These are phyloP conservation scores for Pleurotus tuber-regium DNA, from an alignment of 768 basidiomycete genomes.

Conservation along the genomic window DNA sequence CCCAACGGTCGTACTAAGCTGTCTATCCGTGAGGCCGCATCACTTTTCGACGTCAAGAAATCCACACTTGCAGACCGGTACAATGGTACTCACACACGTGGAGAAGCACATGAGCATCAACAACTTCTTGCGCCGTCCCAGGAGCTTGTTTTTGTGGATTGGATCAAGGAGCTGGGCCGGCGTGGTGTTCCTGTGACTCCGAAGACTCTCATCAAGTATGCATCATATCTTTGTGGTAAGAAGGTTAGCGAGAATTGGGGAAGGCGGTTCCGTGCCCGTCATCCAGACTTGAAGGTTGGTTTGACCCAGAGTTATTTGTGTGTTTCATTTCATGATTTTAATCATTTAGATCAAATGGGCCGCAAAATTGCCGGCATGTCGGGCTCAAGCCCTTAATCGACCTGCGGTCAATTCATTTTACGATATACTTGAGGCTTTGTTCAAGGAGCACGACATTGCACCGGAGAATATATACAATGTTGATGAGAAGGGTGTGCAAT, in stretches of 20 bases:
- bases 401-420: conserved; percentile 19
- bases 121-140: conserved; percentile 17
- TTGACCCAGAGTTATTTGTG: too few species aligned
- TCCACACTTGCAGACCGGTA: conserved; percentile 14
- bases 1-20: conserved; percentile 10
- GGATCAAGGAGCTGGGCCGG: conserved; percentile 21
- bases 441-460: conserved; percentile 17
- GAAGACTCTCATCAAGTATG: conserved; percentile 14
- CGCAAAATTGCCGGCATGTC: conserved; percentile 23
- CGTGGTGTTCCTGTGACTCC: conserved; percentile 20
- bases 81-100: conserved; percentile 13
- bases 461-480: conserved; percentile 28
- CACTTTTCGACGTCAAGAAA: conserved; percentile 16
- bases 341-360: conserved; percentile 17
- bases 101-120: conserved; percentile 18
- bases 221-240: conserved; percentile 16
- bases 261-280: background rate
- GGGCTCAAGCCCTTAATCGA: conserved; percentile 19
- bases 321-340: conserved; percentile 18
- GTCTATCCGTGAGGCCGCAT: conserved; percentile 18
- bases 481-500: conserved; percentile 26
- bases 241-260: conserved; percentile 14
- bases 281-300: conserved; percentile 8
- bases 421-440: conserved; percentile 12
- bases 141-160: conserved; percentile 22